Evolutionary conservation across 129 eudicot species (phyloP).

Genomic region (Lactuca sativa): DNA sequence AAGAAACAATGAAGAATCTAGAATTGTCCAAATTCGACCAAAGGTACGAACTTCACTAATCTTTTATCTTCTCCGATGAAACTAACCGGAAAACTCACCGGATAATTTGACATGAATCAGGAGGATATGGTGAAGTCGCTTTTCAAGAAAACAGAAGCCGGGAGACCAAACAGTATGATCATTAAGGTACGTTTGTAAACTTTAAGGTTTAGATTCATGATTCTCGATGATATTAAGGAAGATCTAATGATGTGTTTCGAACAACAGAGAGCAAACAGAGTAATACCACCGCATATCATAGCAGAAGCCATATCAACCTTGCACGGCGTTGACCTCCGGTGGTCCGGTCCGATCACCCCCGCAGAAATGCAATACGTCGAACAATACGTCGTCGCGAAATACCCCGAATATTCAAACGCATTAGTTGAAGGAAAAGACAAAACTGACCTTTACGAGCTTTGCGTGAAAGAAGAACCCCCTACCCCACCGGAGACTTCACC

Average conservation of each 20-base stretch:
- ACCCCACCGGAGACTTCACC: constrained; percentile 25
- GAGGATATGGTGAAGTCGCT: constrained; percentile 62
- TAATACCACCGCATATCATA: constrained; percentile 74
- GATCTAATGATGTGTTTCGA: constrained; percentile 20
- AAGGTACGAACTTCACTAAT: constrained; percentile 37
- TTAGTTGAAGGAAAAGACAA: constrained; percentile 74
- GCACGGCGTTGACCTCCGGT: constrained; percentile 70
- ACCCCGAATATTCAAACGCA: constrained; percentile 70
- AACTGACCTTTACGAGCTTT: constrained; percentile 63
- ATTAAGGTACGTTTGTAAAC: constrained; percentile 38
- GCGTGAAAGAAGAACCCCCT: constrained; percentile 62
- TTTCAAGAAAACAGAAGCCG: constrained; percentile 41
- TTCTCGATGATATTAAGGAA: constrained; percentile 3
- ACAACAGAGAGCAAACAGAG: constrained; percentile 52
- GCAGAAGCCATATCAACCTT: constrained; percentile 81
- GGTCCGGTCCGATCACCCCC: constrained; percentile 79
- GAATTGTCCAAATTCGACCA: constrained; percentile 40
- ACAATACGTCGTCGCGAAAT: constrained; percentile 66
- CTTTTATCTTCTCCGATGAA: not conserved
- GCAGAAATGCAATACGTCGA: constrained; percentile 81
- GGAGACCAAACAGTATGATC: constrained; percentile 69
- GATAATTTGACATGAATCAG: constrained; percentile 21
- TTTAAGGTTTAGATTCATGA: not conserved
- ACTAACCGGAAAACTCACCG: constrained; percentile 11
- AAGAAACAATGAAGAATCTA: constrained; percentile 48